Evolutionary conservation across 2,329 filamentous ascomycete species (phyloP).

Genomic region (Exophiala sideris): DNA sequence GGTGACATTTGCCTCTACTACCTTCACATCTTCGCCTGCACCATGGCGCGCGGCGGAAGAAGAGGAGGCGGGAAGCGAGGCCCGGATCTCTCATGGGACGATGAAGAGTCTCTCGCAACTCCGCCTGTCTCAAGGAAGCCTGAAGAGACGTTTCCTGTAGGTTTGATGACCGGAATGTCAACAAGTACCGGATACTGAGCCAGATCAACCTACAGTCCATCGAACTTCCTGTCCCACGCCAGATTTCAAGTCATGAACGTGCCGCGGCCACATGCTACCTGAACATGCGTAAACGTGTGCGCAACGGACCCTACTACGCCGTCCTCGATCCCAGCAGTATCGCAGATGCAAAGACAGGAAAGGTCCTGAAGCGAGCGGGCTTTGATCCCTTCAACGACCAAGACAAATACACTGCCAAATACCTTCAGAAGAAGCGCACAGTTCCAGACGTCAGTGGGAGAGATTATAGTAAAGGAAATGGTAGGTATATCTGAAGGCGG

Average conservation of each 20-base stretch:
- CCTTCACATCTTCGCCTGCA: background rate
- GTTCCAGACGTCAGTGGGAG: constrained; percentile 54
- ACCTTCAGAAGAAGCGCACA: constrained; percentile 54
- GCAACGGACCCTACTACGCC: constrained; percentile 60
- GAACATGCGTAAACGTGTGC: constrained; percentile 52
- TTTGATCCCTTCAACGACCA: constrained; percentile 63
- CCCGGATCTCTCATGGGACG: constrained; percentile 41
- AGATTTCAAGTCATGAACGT: constrained; percentile 38
- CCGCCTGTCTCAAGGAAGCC: constrained; percentile 36
- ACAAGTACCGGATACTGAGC: background rate
- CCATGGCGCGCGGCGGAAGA: constrained; percentile 32
- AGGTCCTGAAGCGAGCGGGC: constrained; percentile 40
- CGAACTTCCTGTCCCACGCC: constrained; percentile 18
- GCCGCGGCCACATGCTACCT: constrained; percentile 50
- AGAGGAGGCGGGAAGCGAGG: constrained; percentile 34
- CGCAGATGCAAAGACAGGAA: constrained; percentile 41
- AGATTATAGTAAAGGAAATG: constrained; percentile 47
- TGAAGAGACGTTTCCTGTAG: constrained; percentile 24
- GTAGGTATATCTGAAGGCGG: background rate
- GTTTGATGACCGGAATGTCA: background rate
- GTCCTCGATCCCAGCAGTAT: constrained; percentile 44
- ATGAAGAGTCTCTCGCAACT: constrained; percentile 34
- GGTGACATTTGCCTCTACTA: constrained; percentile 3
- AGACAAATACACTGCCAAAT: constrained; percentile 56
- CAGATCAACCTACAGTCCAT: constrained; percentile 7